A percentile compares a stretch with the other conserved stretches of the same genome.
Conservation (phyloP, 2,329 filamentous ascomycete genomes). For the Paracorniculantispora psalliotae region DNA sequence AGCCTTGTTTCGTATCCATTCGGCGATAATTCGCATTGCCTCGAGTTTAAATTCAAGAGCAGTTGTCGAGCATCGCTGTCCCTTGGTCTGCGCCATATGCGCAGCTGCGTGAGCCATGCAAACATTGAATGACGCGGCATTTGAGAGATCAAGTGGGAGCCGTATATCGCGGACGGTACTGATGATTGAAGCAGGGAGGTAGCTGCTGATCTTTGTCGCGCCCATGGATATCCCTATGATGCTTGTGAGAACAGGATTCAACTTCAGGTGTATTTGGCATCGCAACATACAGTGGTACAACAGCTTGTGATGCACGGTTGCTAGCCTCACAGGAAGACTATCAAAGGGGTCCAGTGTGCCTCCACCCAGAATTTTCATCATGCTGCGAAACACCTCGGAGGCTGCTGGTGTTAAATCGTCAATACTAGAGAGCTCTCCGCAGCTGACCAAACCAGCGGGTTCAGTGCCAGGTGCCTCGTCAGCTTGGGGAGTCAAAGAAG, state of each 20-base stretch:
- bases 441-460: too few relatives aligned
- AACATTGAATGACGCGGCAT: conserved; percentile 35
- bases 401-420: too few relatives aligned
- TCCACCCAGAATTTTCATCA: too few relatives aligned
- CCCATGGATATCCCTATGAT: conserved; percentile 26
- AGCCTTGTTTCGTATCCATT: conserved; percentile 27
- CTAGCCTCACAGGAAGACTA: conserved; percentile 28
- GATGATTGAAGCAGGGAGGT: conserved; percentile 23
- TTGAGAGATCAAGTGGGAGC: conserved; percentile 35
- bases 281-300: conserved; percentile 35
- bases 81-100: conserved; percentile 31
- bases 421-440: too few relatives aligned
- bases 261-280: conserved; percentile 6
- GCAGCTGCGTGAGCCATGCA: conserved; percentile 38
- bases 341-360: conserved; percentile 35
- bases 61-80: conserved; percentile 21
- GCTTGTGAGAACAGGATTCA: not conserved
- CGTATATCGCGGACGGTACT: conserved; percentile 37
- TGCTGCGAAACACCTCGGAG: too few relatives aligned
- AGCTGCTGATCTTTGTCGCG: conserved; percentile 29
- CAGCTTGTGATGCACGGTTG: conserved; percentile 30
- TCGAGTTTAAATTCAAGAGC: conserved; percentile 30
- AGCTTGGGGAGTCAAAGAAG: too few relatives aligned
- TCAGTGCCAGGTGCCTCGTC: too few relatives aligned
- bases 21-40: conserved; percentile 29